phyloP scores from a whole-genome alignment of 2,329 filamentous ascomycete species.

The Colletotrichum sp. region DNA sequence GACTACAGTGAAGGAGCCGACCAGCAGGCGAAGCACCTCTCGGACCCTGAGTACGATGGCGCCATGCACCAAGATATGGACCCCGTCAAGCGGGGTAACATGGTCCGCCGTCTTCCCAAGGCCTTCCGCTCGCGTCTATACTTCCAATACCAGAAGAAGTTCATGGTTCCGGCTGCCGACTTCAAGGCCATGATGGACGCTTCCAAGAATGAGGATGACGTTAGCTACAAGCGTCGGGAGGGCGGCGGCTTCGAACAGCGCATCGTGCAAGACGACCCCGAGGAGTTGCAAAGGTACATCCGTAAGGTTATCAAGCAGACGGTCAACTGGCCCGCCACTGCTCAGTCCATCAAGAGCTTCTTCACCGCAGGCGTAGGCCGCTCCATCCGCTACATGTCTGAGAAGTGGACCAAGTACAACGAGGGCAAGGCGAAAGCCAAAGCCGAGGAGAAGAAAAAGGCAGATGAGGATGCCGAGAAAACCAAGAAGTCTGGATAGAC shows the following conservation, averaged over 20 bases:
- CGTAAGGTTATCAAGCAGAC: constrained; percentile 83
- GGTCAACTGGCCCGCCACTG: constrained; percentile 89
- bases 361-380: constrained; percentile 77
- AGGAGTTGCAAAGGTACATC: constrained; percentile 73
- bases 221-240: constrained; percentile 73
- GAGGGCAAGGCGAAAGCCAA: constrained; percentile 42
- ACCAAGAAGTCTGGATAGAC: not conserved
- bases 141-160: constrained; percentile 93
- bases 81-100: constrained; percentile 87
- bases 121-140: constrained; percentile 89
- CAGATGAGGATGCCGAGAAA: not conserved
- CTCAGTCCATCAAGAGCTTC: constrained; percentile 83
- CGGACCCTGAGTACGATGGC: constrained; percentile 68
- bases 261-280: constrained; percentile 73
- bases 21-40: constrained; percentile 49
- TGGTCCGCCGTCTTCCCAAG: constrained; percentile 90
- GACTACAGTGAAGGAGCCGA: constrained; percentile 68
- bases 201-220: constrained; percentile 71
- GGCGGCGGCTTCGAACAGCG: constrained; percentile 86
- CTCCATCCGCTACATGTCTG: constrained; percentile 77
- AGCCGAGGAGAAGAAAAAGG: constrained; percentile 27
- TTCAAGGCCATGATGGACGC: constrained; percentile 85
- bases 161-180: constrained; percentile 80
- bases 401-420: constrained; percentile 76
- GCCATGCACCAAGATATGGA: constrained; percentile 90